These are phyloP conservation scores for Penicillium silybi DNA, from an alignment of 495 filamentous ascomycete species.

Conservation along the genomic window DNA sequence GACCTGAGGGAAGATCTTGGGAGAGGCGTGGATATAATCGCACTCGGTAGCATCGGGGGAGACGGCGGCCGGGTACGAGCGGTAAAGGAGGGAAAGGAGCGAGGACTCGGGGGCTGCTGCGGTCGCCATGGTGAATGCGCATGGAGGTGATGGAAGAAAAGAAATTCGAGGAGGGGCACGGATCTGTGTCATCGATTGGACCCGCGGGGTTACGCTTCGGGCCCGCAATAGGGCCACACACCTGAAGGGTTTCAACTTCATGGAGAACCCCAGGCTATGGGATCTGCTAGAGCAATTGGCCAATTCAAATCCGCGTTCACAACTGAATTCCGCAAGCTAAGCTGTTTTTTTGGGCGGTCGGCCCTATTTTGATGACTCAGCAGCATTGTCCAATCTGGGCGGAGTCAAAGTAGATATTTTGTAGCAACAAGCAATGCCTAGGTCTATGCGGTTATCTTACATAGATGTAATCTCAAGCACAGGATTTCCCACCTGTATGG, in stretches of 20 bases:
- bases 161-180: constrained; percentile 37
- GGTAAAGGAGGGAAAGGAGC: constrained; percentile 51
- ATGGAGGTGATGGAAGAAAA: constrained; percentile 30
- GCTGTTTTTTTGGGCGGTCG: constrained; percentile 7
- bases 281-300: constrained; percentile 13
- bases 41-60: constrained; percentile 49
- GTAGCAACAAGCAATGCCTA: too few relatives aligned
- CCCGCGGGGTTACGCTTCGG: constrained; percentile 35
- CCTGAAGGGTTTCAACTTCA: constrained; percentile 29
- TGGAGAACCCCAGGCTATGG: constrained; percentile 23
- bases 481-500: too few relatives aligned
- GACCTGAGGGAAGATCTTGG: constrained; percentile 60
- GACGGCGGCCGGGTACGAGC: constrained; percentile 48
- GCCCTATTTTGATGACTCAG: constrained; percentile 14
- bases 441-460: too few relatives aligned
- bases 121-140: constrained; percentile 45
- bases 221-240: constrained; percentile 31
- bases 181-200: constrained; percentile 26
- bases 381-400: background rate
- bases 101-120: constrained; percentile 48
- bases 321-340: background rate
- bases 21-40: constrained; percentile 45
- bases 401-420: too few relatives aligned
- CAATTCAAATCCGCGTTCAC: constrained; percentile 3
- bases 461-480: too few relatives aligned